Conservation (phyloP, 805 yeast species). For the Candida palmyrensis region DNA sequence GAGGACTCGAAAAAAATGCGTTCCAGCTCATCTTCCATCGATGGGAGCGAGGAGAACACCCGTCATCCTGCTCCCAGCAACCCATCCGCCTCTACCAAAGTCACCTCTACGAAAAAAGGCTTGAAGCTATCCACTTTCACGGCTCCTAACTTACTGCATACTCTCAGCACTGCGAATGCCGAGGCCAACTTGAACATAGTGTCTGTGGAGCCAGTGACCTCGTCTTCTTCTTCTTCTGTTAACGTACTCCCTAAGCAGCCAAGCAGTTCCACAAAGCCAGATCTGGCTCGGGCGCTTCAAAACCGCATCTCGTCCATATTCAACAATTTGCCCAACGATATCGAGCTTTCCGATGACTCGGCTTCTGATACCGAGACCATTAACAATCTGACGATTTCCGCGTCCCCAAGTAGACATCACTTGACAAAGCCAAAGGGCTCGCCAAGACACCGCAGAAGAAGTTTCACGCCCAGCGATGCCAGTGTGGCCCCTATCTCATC, state of each 20-base stretch:
- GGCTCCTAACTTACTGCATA: no score
- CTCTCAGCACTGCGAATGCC: no score
- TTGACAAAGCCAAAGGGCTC: neutral
- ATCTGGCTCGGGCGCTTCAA: slow-evolving; percentile 16
- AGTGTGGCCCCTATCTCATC: no score
- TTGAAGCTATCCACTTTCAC: no score
- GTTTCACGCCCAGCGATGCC: neutral
- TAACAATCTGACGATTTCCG: slow-evolving; percentile 9
- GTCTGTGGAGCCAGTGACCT: neutral
- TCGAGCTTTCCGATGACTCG: slow-evolving; percentile 42
- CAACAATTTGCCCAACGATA: slow-evolving; percentile 43
- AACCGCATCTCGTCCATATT: slow-evolving; percentile 34
- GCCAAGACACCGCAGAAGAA: neutral
- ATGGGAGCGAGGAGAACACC: no score
- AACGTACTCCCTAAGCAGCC: slow-evolving; percentile 1
- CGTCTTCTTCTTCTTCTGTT: slow-evolving; percentile 1
- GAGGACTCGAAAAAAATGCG: no score
- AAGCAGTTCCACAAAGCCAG: slow-evolving; percentile 5
- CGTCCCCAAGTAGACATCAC: slow-evolving; percentile 7
- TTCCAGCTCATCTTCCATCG: no score
- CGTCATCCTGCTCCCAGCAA: no score
- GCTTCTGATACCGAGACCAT: slow-evolving; percentile 37
- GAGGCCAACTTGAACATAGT: no score
- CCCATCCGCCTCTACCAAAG: no score
- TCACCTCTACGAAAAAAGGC: no score